Conservation (phyloP, 768 basidiomycete genomes). For the Cystofilobasidium capitatum region DNA sequence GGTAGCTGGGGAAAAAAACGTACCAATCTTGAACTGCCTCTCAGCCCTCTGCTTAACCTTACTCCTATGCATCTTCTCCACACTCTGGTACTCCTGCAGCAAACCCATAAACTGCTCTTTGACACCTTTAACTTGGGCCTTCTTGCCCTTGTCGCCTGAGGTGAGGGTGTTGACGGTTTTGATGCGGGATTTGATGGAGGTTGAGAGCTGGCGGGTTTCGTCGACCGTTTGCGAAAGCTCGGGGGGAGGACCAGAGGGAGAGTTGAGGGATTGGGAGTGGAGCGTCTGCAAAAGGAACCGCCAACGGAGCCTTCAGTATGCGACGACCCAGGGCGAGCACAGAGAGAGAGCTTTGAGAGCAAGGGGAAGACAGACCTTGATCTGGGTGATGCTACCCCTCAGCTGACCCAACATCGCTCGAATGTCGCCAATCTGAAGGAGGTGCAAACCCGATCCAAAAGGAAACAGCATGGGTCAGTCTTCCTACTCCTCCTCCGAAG, state of each 20-base stretch:
- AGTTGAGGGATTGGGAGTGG: constrained; percentile 38
- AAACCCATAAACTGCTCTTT: constrained; percentile 43
- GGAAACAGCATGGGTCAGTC: background rate
- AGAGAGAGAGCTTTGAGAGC: constrained; percentile 20
- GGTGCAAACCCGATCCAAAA: background rate
- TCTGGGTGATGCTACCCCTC: constrained; percentile 21
- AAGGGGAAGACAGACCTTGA: background rate
- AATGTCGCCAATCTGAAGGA: constrained; percentile 24
- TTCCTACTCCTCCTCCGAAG: no score
- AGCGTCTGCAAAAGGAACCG: constrained; percentile 28
- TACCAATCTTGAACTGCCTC: constrained; percentile 64
- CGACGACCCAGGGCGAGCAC: background rate
- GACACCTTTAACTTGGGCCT: constrained; percentile 40
- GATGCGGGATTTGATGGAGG: constrained; percentile 41
- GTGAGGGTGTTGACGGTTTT: constrained; percentile 37
- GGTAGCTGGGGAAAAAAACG: background rate
- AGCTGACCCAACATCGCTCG: constrained; percentile 11
- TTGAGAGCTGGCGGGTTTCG: constrained; percentile 40
- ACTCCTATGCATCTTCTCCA: constrained; percentile 60
- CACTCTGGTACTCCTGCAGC: constrained; percentile 44
- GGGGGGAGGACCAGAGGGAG: constrained; percentile 29
- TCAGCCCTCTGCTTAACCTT: constrained; percentile 60
- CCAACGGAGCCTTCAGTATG: background rate
- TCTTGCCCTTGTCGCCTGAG: constrained; percentile 33
- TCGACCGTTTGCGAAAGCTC: constrained; percentile 24